Conservation (phyloP, 2,329 filamentous ascomycete genomes). For the Pyricularia sp. region DNA sequence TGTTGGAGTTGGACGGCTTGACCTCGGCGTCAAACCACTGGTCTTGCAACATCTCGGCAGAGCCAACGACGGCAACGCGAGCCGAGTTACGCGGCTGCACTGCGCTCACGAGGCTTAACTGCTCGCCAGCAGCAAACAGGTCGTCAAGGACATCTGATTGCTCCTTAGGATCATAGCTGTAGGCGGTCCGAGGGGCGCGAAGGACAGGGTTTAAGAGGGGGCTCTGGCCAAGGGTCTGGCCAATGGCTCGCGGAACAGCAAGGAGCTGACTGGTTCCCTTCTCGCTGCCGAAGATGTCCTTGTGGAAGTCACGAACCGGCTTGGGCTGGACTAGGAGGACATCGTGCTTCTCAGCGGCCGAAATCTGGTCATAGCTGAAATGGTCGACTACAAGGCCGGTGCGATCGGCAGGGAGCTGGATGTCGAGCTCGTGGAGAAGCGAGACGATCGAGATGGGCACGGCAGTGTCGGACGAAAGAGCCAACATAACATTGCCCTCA, state of each 20-base stretch:
- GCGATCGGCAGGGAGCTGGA: constrained; percentile 77
- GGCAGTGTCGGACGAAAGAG: constrained; percentile 63
- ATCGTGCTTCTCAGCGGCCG: constrained; percentile 76
- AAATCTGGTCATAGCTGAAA: constrained; percentile 79
- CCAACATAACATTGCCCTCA: constrained; percentile 82
- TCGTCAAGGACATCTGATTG: constrained; percentile 67
- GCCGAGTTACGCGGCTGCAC: constrained; percentile 92
- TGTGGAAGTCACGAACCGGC: constrained; percentile 56
- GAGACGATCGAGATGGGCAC: constrained; percentile 67
- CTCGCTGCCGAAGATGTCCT: constrained; percentile 66
- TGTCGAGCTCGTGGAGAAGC: constrained; percentile 79
- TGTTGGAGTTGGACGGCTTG: constrained; percentile 39
- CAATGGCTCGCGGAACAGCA: constrained; percentile 73
- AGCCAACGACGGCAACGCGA: constrained; percentile 75
- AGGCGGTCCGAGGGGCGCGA: constrained; percentile 74
- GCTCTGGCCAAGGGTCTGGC: constrained; percentile 71
- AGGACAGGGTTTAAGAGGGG: constrained; percentile 74
- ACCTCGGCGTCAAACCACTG: constrained; percentile 81
- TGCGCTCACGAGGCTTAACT: constrained; percentile 75
- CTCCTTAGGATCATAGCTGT: constrained; percentile 91
- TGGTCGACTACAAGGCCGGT: constrained; percentile 85
- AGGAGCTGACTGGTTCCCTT: constrained; percentile 44
- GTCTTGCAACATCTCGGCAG: constrained; percentile 79
- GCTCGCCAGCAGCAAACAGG: constrained; percentile 71
- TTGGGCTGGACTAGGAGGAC: constrained; percentile 70